These are phyloP conservation scores for Aspergillus intermedius DNA, from an alignment of 2,329 filamentous ascomycete species.

Conservation along the genomic window DNA sequence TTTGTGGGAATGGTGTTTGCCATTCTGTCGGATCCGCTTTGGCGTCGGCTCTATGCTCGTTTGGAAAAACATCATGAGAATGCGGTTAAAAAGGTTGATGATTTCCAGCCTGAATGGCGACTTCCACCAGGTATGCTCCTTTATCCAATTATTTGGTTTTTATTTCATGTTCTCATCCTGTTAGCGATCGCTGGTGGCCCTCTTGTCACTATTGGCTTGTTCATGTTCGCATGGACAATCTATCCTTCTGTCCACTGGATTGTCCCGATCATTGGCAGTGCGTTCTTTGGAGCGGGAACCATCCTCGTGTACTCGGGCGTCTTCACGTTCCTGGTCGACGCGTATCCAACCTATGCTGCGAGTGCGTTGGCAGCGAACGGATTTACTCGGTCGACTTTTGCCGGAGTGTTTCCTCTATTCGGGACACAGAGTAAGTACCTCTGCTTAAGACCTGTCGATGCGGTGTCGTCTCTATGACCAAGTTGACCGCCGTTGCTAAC, in stretches of 20 bases:
- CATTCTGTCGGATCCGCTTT: conserved; percentile 41
- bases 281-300: conserved; percentile 64
- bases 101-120: conserved; percentile 79
- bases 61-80: conserved; percentile 34
- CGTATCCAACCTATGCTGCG: conserved; percentile 42
- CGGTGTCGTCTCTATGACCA: conserved; percentile 6
- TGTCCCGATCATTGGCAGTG: conserved; percentile 65
- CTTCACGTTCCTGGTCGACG: conserved; percentile 78
- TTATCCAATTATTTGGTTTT: not conserved
- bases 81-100: conserved; percentile 26
- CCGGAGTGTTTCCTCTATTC: conserved; percentile 70
- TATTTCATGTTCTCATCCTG: conserved; percentile 4
- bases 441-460: not conserved
- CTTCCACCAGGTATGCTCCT: conserved; percentile 55
- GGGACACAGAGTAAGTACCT: conserved; percentile 49
- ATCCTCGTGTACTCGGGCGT: conserved; percentile 75
- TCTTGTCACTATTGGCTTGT: conserved; percentile 72
- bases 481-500: conserved; percentile 18
- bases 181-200: conserved; percentile 62
- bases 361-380: conserved; percentile 75
- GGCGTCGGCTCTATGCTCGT: conserved; percentile 40
- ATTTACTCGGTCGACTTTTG: conserved; percentile 71
- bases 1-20: conserved; percentile 43
- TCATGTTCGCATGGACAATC: conserved; percentile 84
- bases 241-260: conserved; percentile 69